These are phyloP conservation scores for Gamarada debralockiae DNA, from an alignment of 495 filamentous ascomycete genomes.

Conservation along the genomic window DNA sequence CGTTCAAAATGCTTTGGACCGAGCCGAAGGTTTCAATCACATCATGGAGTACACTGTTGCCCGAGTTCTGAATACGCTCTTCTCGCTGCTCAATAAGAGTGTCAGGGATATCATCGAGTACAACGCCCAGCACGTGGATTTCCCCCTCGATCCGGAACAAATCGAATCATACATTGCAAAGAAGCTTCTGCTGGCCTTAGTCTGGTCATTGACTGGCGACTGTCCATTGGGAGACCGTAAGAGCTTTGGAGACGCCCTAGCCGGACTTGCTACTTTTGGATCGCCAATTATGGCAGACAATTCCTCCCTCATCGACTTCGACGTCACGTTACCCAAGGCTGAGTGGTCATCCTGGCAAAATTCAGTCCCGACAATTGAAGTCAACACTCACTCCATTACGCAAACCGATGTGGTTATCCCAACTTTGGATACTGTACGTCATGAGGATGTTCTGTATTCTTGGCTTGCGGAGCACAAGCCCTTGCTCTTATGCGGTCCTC, in stretches of 20 bases:
- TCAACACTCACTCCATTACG: constrained; percentile 95
- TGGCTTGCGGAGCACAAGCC: constrained; percentile 99
- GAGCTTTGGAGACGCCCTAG: constrained; percentile 77
- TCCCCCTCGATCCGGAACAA: constrained; percentile 84
- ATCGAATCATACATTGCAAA: constrained; percentile 86
- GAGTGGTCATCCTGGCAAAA: constrained; percentile 93
- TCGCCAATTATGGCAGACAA: constrained; percentile 70
- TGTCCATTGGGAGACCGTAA: constrained; percentile 88
- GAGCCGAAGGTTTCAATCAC: constrained; percentile 77
- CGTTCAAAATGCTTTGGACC: constrained; percentile 66
- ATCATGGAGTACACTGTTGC: constrained; percentile 97
- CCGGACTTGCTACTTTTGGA: constrained; percentile 76
- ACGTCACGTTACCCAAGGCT: constrained; percentile 78
- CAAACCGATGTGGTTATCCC: constrained; percentile 98
- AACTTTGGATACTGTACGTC: constrained; percentile 91
- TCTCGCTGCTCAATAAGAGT: constrained; percentile 90
- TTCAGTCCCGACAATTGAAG: constrained; percentile 88
- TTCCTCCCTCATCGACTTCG: constrained; percentile 89
- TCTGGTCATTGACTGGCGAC: constrained; percentile 94
- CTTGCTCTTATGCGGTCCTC: constrained; percentile 90
- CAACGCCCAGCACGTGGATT: constrained; percentile 89
- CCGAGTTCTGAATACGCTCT: constrained; percentile 86
- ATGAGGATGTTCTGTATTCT: constrained; percentile 96
- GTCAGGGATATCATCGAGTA: constrained; percentile 92
- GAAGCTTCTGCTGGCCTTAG: constrained; percentile 84